phyloP scores from a whole-genome alignment of 1,139 yeast species.

The Yamadazyma epiphylla region DNA sequence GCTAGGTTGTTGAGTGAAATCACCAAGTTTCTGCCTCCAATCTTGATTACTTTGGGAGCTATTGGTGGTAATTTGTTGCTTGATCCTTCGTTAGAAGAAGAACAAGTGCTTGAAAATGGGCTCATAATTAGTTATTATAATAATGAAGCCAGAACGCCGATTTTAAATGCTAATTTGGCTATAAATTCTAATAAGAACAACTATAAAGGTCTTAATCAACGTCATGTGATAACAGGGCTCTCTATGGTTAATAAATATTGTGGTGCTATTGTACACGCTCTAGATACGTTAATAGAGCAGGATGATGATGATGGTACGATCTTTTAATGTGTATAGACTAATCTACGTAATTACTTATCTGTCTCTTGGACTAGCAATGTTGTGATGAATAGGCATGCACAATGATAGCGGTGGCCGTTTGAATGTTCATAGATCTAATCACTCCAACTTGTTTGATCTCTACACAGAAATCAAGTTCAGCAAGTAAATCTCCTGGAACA shows the following conservation, averaged over 20 bases:
- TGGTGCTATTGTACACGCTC: conserved; percentile 31
- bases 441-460: conserved; percentile 93
- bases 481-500: conserved; percentile 79
- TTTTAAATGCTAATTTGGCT: conserved; percentile 54
- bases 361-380: conserved; percentile 36
- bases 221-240: conserved; percentile 24
- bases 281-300: conserved; percentile 36
- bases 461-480: conserved; percentile 81
- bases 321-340: conserved; percentile 13
- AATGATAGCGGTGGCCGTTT: conserved; percentile 91
- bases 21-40: conserved; percentile 58
- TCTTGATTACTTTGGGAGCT: conserved; percentile 70
- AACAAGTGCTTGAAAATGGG: conserved; percentile 82
- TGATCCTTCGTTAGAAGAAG: conserved; percentile 86
- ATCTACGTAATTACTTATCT: background rate
- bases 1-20: conserved; percentile 43
- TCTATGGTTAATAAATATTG: conserved; percentile 33
- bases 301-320: conserved; percentile 33
- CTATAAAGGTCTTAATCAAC: conserved; percentile 36
- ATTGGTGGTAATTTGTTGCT: conserved; percentile 64
- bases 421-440: conserved; percentile 91
- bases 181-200: conserved; percentile 36
- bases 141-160: conserved; percentile 61
- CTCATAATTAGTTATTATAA: conserved; percentile 66
- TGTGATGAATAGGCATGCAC: conserved; percentile 88